phyloP scores from a whole-genome alignment of 2,329 filamentous ascomycete genomes.

The Xylariaceae sp. region DNA sequence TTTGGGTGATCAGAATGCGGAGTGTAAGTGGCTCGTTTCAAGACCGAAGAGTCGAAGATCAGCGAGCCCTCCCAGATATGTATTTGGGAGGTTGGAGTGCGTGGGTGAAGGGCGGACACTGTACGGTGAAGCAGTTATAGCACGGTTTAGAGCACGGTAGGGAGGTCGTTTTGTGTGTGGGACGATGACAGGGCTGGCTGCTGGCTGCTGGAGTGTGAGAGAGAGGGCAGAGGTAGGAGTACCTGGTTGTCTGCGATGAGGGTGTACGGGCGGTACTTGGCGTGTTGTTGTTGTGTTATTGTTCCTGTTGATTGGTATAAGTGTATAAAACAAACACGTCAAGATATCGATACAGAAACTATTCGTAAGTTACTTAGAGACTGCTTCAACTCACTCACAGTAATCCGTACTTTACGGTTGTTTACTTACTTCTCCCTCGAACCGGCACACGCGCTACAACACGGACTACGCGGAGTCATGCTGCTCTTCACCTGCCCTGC shows the following conservation, averaged over 20 bases:
- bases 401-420: too few species aligned
- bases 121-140: conserved; percentile 16
- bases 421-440: too few species aligned
- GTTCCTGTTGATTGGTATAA: too few species aligned
- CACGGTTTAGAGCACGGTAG: conserved; percentile 15
- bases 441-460: too few species aligned
- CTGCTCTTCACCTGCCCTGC: too few species aligned
- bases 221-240: background rate
- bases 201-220: background rate
- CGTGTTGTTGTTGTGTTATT: background rate
- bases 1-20: conserved; percentile 34
- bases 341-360: too few species aligned
- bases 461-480: too few species aligned
- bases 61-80: conserved; percentile 31
- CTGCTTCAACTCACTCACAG: too few species aligned
- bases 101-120: conserved; percentile 20
- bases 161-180: conserved; percentile 6
- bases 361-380: too few species aligned
- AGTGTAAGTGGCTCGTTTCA: conserved; percentile 36
- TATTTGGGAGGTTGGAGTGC: conserved; percentile 29
- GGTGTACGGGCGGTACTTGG: background rate
- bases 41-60: conserved; percentile 35
- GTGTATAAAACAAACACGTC: too few species aligned
- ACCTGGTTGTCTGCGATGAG: background rate
- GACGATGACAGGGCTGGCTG: conserved; percentile 14